Base-by-base conservation (phyloP, 192 early-diverging fungal species). In the Haplosporangium gracile region DNA sequence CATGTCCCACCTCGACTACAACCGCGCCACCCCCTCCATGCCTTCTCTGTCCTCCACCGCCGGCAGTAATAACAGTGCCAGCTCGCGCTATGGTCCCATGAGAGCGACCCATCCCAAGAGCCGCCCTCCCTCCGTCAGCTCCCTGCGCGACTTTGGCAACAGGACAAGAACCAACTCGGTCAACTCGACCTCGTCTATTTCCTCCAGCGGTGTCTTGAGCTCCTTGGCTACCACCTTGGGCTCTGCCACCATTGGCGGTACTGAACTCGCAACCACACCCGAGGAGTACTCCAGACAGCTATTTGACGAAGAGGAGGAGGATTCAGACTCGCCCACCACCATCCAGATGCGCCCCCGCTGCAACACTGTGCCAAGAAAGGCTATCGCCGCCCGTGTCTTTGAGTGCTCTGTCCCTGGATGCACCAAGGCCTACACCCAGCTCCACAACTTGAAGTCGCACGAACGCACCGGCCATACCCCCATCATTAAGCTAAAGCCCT, bases 381-480 rank as follows among this genome's bases (percentile, higher is more conserved):
- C 84, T 4, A 63, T 86, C 6, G 84, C 84, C 22, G 84, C 84
- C 75, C 88, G 89, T 68, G 90, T 92, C 42, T 93, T 92, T 75
- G 83, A 81, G 15, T 89, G 82, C 72, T 81, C 83, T 15, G 74
- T 89, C 22, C 79, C 80, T 24, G 88, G 81, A 15, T 89, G 88
- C 76, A 76, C 78, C 42, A 88, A 89, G 75, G 82, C 85, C 16
- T 88, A 85, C 69, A 87, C 86, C 0, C 84, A 89, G 49, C 82
- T 89, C 40, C 82, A 83, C 51, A 89, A 89, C 47, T 40, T 89
- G 16, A 87, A 89, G 75, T 88, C 88, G 6, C 89, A 88, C 74
- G 79, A 92, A 82, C 87, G 92, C 16, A 93, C 92, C 15, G 92
- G 92, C 15, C 92, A 93, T 60, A 86, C 84, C 1, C 84, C 84